Evolutionary conservation across 2,329 filamentous ascomycete species (phyloP).

Genomic region (Tolypocladium amazonense): DNA sequence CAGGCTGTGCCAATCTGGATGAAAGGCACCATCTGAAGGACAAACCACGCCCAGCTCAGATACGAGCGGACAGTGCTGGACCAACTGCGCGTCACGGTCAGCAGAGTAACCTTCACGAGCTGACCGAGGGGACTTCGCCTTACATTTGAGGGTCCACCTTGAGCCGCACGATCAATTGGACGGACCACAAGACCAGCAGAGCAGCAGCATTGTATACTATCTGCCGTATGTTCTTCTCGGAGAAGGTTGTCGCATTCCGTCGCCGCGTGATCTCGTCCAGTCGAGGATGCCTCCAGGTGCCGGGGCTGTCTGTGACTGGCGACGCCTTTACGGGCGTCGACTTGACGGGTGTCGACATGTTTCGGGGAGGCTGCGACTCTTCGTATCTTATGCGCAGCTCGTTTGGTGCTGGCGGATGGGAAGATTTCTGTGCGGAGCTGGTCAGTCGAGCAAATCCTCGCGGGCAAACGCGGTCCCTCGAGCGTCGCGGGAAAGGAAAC

Average conservation of each 20-base stretch:
- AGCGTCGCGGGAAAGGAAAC: not conserved
- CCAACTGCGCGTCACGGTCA: constrained; percentile 15
- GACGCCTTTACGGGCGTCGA: constrained; percentile 31
- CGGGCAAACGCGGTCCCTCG: not conserved
- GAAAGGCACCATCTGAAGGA: constrained; percentile 46
- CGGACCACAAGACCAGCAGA: constrained; percentile 24
- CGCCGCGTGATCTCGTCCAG: constrained; percentile 78
- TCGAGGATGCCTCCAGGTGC: constrained; percentile 84
- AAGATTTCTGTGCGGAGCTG: not conserved
- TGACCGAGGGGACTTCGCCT: constrained; percentile 8
- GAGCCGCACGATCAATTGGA: constrained; percentile 22
- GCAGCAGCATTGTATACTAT: constrained; percentile 58
- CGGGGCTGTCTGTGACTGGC: constrained; percentile 44
- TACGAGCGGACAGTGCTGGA: constrained; percentile 22
- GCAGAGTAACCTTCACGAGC: not conserved
- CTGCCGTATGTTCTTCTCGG: constrained; percentile 61
- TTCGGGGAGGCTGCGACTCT: not conserved
- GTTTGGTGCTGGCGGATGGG: not conserved
- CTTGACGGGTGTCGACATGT: constrained; percentile 20
- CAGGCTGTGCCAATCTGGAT: constrained; percentile 64
- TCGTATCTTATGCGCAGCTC: not conserved
- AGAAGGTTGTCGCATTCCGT: constrained; percentile 68
- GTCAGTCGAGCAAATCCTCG: not conserved
- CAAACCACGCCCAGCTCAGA: constrained; percentile 32
- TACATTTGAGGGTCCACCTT: constrained; percentile 29